Conservation (phyloP, 257 asterid species). For the Solanum stenotomum region DNA sequence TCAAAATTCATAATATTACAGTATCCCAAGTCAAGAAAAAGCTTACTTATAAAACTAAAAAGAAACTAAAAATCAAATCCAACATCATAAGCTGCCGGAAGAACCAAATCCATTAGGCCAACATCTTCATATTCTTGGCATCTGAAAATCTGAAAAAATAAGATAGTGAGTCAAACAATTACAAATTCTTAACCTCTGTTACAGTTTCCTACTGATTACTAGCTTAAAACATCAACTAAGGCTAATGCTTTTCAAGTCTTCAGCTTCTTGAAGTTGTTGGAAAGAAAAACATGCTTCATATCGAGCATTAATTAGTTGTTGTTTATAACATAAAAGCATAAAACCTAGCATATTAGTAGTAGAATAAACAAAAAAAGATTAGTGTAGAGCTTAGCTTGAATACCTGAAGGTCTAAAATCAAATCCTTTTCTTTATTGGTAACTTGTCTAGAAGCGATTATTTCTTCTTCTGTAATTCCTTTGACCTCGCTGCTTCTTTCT, state of each 20-base stretch:
- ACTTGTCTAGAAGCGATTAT: not conserved
- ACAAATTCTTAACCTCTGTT: no score
- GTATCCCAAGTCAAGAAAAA: not conserved
- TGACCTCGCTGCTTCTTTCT: not conserved
- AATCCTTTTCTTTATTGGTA: not conserved
- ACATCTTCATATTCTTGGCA: not conserved
- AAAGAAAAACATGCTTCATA: no score
- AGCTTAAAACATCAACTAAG: no score
- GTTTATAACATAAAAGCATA: not conserved
- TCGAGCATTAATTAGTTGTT: not conserved
- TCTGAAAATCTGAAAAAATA: not conserved
- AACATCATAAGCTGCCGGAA: no score
- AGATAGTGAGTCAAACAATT: not conserved
- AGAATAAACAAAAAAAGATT: not conserved
- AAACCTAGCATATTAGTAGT: not conserved
- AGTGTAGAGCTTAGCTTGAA: not conserved
- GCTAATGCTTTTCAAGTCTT: no score
- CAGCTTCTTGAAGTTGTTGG: not conserved
- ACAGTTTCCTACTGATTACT: no score
- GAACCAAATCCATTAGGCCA: not conserved
- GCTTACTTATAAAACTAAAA: not conserved
- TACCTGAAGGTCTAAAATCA: not conserved
- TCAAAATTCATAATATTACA: not conserved
- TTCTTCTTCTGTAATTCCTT: not conserved
- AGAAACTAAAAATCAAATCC: not conserved